Percentiles rank a stretch among this genome's conserved stretches.
Evolutionary conservation across 2,329 filamentous ascomycete genomes (phyloP).

Genomic region (Alternaria solani): DNA sequence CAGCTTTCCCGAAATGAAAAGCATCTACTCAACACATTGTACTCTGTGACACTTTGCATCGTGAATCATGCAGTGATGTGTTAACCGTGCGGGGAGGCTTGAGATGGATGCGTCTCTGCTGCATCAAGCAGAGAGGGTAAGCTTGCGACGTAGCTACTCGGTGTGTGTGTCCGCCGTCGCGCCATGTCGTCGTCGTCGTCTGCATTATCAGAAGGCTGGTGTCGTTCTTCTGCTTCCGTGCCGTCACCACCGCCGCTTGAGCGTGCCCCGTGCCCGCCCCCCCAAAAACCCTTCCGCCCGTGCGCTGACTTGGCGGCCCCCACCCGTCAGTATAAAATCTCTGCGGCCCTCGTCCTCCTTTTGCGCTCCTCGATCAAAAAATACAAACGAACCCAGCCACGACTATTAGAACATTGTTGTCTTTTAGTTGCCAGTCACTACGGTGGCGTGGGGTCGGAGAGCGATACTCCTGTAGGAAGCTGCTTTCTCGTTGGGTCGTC

Average conservation of each 20-base stretch:
- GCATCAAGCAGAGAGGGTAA: background rate
- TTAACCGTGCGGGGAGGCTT: too few relatives aligned
- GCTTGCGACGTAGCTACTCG: background rate
- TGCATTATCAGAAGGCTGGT: background rate
- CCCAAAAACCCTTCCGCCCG: background rate
- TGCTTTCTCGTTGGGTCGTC: conserved; percentile 72
- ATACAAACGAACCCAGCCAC: conserved; percentile 70
- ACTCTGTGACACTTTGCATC: background rate
- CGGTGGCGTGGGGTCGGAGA: conserved; percentile 71
- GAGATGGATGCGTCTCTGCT: background rate
- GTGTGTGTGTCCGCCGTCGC: background rate
- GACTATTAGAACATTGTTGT: conserved; percentile 65
- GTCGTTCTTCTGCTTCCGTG: background rate
- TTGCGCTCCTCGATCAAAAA: conserved; percentile 66
- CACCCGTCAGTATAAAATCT: conserved; percentile 31
- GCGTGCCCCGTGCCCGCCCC: conserved; percentile 3
- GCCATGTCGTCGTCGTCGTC: background rate
- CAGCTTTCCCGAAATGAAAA: conserved; percentile 12
- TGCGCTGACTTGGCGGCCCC: conserved; percentile 14
- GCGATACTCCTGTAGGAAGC: conserved; percentile 68
- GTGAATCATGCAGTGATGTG: background rate
- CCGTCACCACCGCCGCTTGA: background rate
- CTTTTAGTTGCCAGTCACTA: conserved; percentile 73
- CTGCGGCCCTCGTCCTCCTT: conserved; percentile 39
- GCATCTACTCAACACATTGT: background rate